Conservation (phyloP, 2,329 filamentous ascomycete species). For the Paecilomyces formosus region DNA sequence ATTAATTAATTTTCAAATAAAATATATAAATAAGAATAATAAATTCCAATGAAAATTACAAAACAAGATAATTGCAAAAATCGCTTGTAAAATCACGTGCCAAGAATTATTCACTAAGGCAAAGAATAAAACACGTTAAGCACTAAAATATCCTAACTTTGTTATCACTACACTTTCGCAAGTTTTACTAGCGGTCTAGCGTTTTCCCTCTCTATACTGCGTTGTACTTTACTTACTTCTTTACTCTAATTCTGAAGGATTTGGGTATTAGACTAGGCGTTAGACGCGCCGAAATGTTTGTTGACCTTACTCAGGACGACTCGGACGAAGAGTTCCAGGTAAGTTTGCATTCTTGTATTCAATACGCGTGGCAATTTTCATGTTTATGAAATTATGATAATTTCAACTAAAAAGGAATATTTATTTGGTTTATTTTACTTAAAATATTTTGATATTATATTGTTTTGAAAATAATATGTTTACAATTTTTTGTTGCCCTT, state of each 20-base stretch:
- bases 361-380: background rate
- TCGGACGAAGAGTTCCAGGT: constrained; percentile 15
- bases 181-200: background rate
- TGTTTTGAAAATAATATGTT: background rate
- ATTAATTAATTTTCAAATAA: background rate
- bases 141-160: background rate
- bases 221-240: too few species aligned
- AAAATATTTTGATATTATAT: background rate
- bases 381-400: too few species aligned
- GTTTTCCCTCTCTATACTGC: too few species aligned
- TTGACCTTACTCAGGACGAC: constrained; percentile 19
- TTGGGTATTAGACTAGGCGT: background rate
- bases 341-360: background rate
- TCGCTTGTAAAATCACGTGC: background rate
- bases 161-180: background rate
- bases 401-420: too few species aligned
- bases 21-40: background rate
- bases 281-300: constrained; percentile 10
- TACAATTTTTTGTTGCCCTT: background rate
- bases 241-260: too few species aligned
- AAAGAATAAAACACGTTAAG: background rate
- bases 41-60: background rate
- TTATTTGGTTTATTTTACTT: background rate
- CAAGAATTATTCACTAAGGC: background rate
- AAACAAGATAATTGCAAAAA: background rate